A percentile compares a stretch with the other conserved stretches of the same genome.
phyloP scores from a whole-genome alignment of 768 basidiomycete genomes.

The Auriscalpium vulgare region DNA sequence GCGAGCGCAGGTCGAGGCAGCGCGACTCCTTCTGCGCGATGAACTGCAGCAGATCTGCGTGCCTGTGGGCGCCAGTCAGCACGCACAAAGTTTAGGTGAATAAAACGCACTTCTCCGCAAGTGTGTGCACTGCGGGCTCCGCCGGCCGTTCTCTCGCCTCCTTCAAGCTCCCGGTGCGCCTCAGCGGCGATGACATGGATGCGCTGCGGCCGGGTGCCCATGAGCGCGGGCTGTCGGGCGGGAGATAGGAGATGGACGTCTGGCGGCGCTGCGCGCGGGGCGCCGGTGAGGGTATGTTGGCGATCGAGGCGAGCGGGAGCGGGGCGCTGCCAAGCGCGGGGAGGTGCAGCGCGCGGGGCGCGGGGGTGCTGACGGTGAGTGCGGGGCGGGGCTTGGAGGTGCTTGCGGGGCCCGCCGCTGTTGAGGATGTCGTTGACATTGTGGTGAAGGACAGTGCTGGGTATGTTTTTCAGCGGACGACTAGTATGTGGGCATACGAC shows the following conservation, averaged over 20 bases:
- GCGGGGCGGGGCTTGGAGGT: background rate
- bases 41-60: constrained; percentile 72
- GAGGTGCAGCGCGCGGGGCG: constrained; percentile 43
- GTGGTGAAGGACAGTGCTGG: background rate
- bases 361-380: constrained; percentile 17
- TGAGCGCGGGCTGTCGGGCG: constrained; percentile 23
- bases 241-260: constrained; percentile 47
- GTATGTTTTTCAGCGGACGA: background rate
- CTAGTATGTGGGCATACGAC: too few species aligned
- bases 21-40: constrained; percentile 85
- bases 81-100: background rate
- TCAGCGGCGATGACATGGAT: background rate
- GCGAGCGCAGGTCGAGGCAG: constrained; percentile 73
- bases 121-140: constrained; percentile 43
- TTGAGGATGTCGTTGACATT: background rate
- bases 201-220: constrained; percentile 2
- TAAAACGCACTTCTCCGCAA: constrained; percentile 60
- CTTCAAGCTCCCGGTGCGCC: background rate
- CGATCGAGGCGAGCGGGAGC: constrained; percentile 13
- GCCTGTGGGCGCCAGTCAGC: constrained; percentile 35
- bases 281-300: constrained; percentile 12
- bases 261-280: constrained; percentile 29
- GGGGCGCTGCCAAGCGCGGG: constrained; percentile 25
- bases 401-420: background rate
- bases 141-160: constrained; percentile 11